phyloP scores from a whole-genome alignment of 2,329 filamentous ascomycete genomes.

The Fonsecaea erecta region DNA sequence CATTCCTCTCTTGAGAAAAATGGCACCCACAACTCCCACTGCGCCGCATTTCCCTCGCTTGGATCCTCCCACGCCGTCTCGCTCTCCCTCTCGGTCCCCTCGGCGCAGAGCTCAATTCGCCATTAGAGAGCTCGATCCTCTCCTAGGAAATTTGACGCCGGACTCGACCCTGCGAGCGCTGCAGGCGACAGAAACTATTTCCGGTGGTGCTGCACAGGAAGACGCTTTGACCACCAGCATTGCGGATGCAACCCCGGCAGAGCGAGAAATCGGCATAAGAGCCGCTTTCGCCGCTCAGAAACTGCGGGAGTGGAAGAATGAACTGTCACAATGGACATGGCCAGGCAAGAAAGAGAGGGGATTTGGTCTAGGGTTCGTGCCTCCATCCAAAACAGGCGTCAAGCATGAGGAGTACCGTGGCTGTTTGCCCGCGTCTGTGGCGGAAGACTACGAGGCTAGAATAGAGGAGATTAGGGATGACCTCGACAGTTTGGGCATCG shows the following conservation, averaged over 20 bases:
- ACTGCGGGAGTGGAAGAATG: slow-evolving; percentile 62
- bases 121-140: slow-evolving; percentile 50
- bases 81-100: slow-evolving; percentile 47
- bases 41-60: slow-evolving; percentile 32
- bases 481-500: slow-evolving; percentile 50
- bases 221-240: slow-evolving; percentile 56
- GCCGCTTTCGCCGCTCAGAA: slow-evolving; percentile 64
- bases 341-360: slow-evolving; percentile 47
- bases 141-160: slow-evolving; percentile 59
- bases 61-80: slow-evolving; percentile 40
- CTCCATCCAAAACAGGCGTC: slow-evolving; percentile 26
- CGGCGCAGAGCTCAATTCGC: slow-evolving; percentile 45
- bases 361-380: slow-evolving; percentile 50
- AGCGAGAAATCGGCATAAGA: slow-evolving; percentile 63
- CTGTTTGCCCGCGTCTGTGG: slow-evolving; percentile 67
- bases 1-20: slow-evolving; percentile 10
- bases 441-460: slow-evolving; percentile 71
- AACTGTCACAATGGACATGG: slow-evolving; percentile 66
- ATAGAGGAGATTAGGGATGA: slow-evolving; percentile 70
- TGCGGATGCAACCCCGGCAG: slow-evolving; percentile 58
- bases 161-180: slow-evolving; percentile 59
- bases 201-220: slow-evolving; percentile 47
- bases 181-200: slow-evolving; percentile 48
- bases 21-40: slow-evolving; percentile 35
- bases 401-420: slow-evolving; percentile 64